These are phyloP conservation scores for Tricholoma furcatifolium DNA, from an alignment of 768 basidiomycete species.

Conservation along the genomic window DNA sequence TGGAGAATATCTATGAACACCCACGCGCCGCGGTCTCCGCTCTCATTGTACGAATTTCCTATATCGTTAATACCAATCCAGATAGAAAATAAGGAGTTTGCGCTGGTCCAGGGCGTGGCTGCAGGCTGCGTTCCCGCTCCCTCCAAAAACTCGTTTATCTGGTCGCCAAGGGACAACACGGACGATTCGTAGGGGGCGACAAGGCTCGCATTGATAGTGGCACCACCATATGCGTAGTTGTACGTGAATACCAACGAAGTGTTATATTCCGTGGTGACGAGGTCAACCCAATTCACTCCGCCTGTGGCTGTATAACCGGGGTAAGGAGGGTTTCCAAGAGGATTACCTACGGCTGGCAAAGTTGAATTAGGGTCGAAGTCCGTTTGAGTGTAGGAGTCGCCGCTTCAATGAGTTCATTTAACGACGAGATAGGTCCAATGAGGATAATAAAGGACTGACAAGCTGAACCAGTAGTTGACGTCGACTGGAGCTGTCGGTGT, in stretches of 20 bases:
- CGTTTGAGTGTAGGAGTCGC: conserved; percentile 61
- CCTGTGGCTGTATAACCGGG: conserved; percentile 54
- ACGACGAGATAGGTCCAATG: not conserved
- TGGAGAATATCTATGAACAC: conserved; percentile 16
- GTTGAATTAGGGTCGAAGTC: conserved; percentile 41
- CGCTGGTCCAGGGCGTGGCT: conserved; percentile 52
- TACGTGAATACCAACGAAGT: conserved; percentile 54
- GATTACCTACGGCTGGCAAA: conserved; percentile 45
- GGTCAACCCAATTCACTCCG: conserved; percentile 62
- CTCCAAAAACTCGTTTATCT: conserved; percentile 57
- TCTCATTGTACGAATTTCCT: conserved; percentile 48
- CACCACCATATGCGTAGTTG: conserved; percentile 67
- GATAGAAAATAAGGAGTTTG: conserved; percentile 60
- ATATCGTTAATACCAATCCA: conserved; percentile 77
- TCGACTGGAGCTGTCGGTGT: conserved; percentile 16
- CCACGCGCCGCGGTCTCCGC: conserved; percentile 49
- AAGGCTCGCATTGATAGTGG: conserved; percentile 58
- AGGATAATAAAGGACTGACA: conserved; percentile 31
- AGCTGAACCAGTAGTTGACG: conserved; percentile 57
- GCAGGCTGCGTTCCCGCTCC: conserved; percentile 47
- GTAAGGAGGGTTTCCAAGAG: conserved; percentile 53
- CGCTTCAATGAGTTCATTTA: conserved; percentile 29
- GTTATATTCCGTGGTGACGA: conserved; percentile 50
- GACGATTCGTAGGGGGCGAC: conserved; percentile 52
- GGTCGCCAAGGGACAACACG: conserved; percentile 55